A percentile compares a stretch with the other conserved stretches of the same genome.
Evolutionary conservation across 1,139 yeast species (phyloP).

Genomic region (Entelexis sorbosivorans): DNA sequence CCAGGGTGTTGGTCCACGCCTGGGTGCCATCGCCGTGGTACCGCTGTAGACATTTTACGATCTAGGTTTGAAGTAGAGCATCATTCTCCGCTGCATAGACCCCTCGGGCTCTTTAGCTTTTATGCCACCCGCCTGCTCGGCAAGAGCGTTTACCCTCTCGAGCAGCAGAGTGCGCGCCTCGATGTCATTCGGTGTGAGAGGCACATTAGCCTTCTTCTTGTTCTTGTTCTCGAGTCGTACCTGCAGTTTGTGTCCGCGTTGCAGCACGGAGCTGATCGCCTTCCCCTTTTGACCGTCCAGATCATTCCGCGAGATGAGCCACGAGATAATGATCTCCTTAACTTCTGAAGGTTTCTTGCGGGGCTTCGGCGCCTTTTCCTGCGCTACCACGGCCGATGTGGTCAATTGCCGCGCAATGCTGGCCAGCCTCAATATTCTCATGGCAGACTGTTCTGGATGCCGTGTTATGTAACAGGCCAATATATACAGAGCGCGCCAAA

Average conservation of each 20-base stretch:
- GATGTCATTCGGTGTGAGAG: slow-evolving; percentile 21
- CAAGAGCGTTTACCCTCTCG: slow-evolving; percentile 24
- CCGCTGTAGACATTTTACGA: neutral
- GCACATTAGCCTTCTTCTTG: slow-evolving; percentile 26
- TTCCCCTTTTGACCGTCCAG: slow-evolving; percentile 29
- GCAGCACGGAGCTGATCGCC: slow-evolving; percentile 31
- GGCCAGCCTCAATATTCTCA: neutral
- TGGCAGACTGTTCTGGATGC: neutral
- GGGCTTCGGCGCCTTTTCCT: slow-evolving; percentile 1
- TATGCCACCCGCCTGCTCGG: slow-evolving; percentile 26
- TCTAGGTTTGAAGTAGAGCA: slow-evolving; percentile 23
- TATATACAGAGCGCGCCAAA: too few relatives aligned
- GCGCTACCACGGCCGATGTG: neutral
- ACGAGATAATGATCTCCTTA: slow-evolving; percentile 29
- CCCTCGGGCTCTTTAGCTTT: slow-evolving; percentile 26
- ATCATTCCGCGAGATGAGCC: slow-evolving; percentile 30
- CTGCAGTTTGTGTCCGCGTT: slow-evolving; percentile 28
- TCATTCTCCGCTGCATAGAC: slow-evolving; percentile 21
- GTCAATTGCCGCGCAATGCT: neutral
- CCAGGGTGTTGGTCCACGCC: slow-evolving; percentile 14
- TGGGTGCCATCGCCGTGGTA: slow-evolving; percentile 10
- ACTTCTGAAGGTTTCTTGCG: slow-evolving; percentile 23
- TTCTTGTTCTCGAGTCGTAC: slow-evolving; percentile 24
- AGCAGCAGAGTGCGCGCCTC: slow-evolving; percentile 29
- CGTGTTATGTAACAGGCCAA: neutral